A percentile compares a stretch with the other conserved stretches of the same genome.
Conservation (phyloP, 805 yeast species). For the Ascoidea rubescens region DNA sequence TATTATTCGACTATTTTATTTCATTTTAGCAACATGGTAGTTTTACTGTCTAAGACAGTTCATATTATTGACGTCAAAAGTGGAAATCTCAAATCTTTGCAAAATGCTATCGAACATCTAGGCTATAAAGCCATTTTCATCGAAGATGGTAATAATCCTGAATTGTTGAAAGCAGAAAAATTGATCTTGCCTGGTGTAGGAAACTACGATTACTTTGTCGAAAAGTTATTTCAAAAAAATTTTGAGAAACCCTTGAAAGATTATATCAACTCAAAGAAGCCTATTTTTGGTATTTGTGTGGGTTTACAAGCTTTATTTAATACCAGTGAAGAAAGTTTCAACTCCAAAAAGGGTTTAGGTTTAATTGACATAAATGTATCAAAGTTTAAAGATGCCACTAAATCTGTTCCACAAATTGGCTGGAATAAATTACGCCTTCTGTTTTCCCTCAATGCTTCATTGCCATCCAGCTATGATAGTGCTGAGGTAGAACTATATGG, state of each 20-base stretch:
- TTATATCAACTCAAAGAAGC: conserved; percentile 66
- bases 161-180: conserved; percentile 29
- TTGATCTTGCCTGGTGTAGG: conserved; percentile 95
- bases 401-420: conserved; percentile 94
- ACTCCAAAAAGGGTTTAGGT: conserved; percentile 36
- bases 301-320: conserved; percentile 80
- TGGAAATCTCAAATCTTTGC: conserved; percentile 82
- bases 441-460: conserved; percentile 11
- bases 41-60: neutral
- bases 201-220: conserved; percentile 87
- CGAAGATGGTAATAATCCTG: conserved; percentile 31
- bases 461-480: conserved; percentile 6
- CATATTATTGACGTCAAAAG: conserved; percentile 75
- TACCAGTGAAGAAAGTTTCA: conserved; percentile 62
- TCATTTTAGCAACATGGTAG: too few relatives aligned
- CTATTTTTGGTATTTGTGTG: conserved; percentile 94
- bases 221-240: conserved; percentile 43
- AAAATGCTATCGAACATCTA: conserved; percentile 68
- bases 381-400: conserved; percentile 46
- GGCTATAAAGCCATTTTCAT: conserved; percentile 61
- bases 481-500: conserved; percentile 34
- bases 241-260: conserved; percentile 51
- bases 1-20: too few relatives aligned
- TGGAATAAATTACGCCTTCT: conserved; percentile 50
- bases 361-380: conserved; percentile 35